Evolutionary conservation across 2,329 filamentous ascomycete species (phyloP).

Genomic region (Stemphylium beticola): DNA sequence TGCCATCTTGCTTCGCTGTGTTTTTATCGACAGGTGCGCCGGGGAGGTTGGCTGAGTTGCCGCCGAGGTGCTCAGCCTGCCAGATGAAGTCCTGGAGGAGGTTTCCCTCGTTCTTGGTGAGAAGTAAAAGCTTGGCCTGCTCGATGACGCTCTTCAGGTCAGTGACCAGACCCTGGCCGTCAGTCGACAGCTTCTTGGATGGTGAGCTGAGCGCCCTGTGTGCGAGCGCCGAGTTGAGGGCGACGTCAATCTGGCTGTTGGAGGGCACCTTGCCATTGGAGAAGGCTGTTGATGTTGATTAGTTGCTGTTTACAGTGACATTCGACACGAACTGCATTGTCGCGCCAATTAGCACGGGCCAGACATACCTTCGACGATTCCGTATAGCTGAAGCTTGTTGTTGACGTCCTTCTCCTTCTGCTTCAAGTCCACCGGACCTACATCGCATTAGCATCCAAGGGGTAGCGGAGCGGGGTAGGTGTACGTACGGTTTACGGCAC

Average conservation of each 20-base stretch:
- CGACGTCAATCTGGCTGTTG: conserved; percentile 95
- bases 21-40: conserved; percentile 75
- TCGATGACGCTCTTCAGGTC: conserved; percentile 82
- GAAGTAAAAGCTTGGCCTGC: conserved; percentile 80
- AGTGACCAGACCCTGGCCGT: conserved; percentile 78
- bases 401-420: conserved; percentile 85
- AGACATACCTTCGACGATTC: conserved; percentile 72
- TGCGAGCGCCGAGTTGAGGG: conserved; percentile 83
- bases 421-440: conserved; percentile 69
- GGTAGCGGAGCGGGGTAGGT: conserved; percentile 6
- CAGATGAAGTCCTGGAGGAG: conserved; percentile 96
- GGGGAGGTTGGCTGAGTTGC: conserved; percentile 66
- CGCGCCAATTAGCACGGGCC: not conserved
- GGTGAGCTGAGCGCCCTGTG: conserved; percentile 74
- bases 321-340: not conserved
- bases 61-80: conserved; percentile 79
- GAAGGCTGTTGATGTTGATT: conserved; percentile 66
- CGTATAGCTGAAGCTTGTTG: conserved; percentile 92
- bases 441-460: conserved; percentile 65
- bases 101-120: conserved; percentile 95
- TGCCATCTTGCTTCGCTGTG: conserved; percentile 78
- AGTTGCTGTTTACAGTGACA: conserved; percentile 15
- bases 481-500: conserved; percentile 36
- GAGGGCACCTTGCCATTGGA: conserved; percentile 89
- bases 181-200: conserved; percentile 76